Evolutionary conservation across 2,329 filamentous ascomycete genomes (phyloP), one percentile per base, ranked within the genome.

Genomic region (Cladophialophora yegresii): DNA sequence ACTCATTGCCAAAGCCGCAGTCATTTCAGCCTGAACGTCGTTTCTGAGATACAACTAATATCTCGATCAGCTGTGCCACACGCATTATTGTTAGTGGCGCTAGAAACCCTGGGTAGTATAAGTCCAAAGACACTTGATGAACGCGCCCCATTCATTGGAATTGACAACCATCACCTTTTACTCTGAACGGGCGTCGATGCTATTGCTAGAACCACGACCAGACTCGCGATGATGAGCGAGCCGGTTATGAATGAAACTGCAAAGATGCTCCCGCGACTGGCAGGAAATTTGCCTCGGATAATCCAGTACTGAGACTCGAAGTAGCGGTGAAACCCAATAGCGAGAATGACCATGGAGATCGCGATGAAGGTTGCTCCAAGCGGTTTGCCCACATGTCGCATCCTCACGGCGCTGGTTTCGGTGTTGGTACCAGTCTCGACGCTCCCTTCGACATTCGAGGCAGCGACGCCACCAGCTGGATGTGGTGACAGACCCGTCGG

Each of bases 291-390:
- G 58, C 86, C 86, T 3, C 85, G 76, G 26, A 88, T 84, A 61
- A 89, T 85, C 79, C 87, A 89, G 72, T 88, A 85, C 75, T 89
- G 86, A 49, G 83, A 83, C 71, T 88, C 86, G 70, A 88, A 88
- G 71, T 87, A 89, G 50, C 86, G 80, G 72, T 88, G 86, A 69
- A 88, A 87, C 2, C 86, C 86, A 32, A 88, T 79, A 26, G 85
- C 72, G 2, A 89, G 78, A 54, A 88, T 83, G 6, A 88, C 67
- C 47, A 88, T 85, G 2, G 83, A 79, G 45, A 89, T 83, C 2
- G 78, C 85, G 58, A 89, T 80, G 67, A 89, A 89, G 1, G 86
- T 88, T 0, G 85, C 85, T 47, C 86, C 86, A n/a, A 87, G 77
- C 0, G 84, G 84, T 72, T 86, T 87, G 22, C 84, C 84, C 7